Evolutionary conservation across 768 basidiomycete species (phyloP), one percentile per base, ranked within the genome.

Genomic region (Rhizopogon rudus): DNA sequence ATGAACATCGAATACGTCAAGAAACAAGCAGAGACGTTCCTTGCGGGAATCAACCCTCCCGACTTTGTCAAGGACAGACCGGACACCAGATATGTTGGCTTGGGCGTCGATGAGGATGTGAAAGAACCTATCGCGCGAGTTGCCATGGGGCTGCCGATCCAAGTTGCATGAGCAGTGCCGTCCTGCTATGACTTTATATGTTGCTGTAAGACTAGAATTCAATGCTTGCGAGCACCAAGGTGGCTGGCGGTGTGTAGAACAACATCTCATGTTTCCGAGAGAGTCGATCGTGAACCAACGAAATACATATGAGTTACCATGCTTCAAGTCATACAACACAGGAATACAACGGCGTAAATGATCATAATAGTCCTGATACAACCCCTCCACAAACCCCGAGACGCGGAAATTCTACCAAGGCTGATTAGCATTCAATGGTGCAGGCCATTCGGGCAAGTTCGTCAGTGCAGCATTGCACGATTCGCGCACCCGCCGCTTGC

Each of bases 401-500:
- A 20, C 35, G 9, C 22, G 16, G 48, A 51, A 25, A 53, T 22
- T 49, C 31, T 53, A 29, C 44, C 44, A 53, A 10, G 20, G 3
- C 31, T 51, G 45, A 50, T 28, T 29, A n/a, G 12, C 16, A n/a
- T 64, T 64, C 17, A 58, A 35, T 8, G 73, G 69, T 9, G 77
- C 70, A 0, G 90, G 90, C 84, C 85, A 92, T 56, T 87, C 86
- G 2, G 90, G 89, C n/a, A 91, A 69, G 41, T 77, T 77, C 40
- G 76, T 75, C 44, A 92, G 66, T 6, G 90, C 86, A 12, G 88
- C 87, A 63, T 92, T 92, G 49, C 83, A 84, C 3, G 86, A 82
- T 67, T 92, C 88, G 33, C 87, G 81, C 9, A 92, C 90, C 22
- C 88, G 81, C 20, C 76, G 76, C 67, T 89, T 91, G 63, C 87